These are phyloP conservation scores for Geosmithia morbida DNA, from an alignment of 2,329 filamentous ascomycete species.

Conservation along the genomic window DNA sequence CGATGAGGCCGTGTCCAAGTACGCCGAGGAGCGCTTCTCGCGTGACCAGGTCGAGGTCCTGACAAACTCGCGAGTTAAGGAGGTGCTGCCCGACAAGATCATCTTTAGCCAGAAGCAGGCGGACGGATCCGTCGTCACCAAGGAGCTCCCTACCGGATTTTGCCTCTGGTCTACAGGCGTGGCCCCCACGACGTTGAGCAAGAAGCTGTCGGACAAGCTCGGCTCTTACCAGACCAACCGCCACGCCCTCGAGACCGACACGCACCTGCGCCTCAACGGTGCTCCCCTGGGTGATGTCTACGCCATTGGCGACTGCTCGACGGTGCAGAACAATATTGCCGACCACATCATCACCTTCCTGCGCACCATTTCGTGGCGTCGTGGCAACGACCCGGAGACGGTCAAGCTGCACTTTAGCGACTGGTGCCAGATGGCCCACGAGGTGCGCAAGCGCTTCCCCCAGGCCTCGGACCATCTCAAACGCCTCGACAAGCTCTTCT, in stretches of 20 bases:
- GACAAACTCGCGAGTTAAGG: conserved; percentile 85
- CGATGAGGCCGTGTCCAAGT: conserved; percentile 83
- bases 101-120: conserved; percentile 73
- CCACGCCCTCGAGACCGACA: conserved; percentile 87
- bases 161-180: conserved; percentile 98
- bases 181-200: conserved; percentile 66
- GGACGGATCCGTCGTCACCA: conserved; percentile 61
- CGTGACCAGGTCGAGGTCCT: conserved; percentile 85
- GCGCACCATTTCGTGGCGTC: conserved; percentile 79
- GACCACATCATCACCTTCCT: conserved; percentile 86
- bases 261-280: conserved; percentile 78
- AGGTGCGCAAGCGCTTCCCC: conserved; percentile 79
- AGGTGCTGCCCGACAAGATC: conserved; percentile 72
- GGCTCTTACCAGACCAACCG: conserved; percentile 67
- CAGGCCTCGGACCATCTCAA: conserved; percentile 79
- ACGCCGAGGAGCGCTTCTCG: conserved; percentile 80
- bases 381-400: conserved; percentile 78
- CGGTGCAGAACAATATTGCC: conserved; percentile 93
- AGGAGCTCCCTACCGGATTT: conserved; percentile 91
- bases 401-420: conserved; percentile 75
- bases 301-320: conserved; percentile 88
- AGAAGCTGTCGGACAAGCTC: conserved; percentile 64
- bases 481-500: conserved; percentile 81
- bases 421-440: conserved; percentile 73
- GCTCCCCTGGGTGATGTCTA: conserved; percentile 90